Conservation (phyloP, 176 grass and related monocot genomes). For the Musa itinerans region DNA sequence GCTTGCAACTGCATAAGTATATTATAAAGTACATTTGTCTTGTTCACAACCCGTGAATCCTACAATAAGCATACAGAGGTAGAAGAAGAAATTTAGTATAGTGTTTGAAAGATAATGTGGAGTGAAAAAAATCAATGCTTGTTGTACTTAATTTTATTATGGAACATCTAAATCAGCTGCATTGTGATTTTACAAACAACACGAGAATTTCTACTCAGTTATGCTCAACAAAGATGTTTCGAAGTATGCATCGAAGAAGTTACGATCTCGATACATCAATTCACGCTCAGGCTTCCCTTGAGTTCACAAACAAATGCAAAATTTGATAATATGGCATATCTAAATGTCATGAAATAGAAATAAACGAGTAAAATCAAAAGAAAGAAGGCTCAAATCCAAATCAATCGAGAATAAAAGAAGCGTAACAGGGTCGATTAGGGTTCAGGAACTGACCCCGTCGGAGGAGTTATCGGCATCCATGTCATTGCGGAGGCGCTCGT, state of each 20-base stretch:
- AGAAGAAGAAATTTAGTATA: neutral
- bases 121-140: neutral
- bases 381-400: neutral
- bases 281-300: neutral
- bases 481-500: constrained; percentile 51
- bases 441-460: constrained; percentile 47
- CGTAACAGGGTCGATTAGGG: neutral
- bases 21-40: too few species aligned
- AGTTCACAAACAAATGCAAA: neutral
- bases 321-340: neutral
- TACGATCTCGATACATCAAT: neutral
- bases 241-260: neutral
- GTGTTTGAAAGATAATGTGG: neutral
- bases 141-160: neutral
- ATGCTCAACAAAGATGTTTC: neutral
- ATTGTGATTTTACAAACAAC: neutral
- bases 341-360: neutral
- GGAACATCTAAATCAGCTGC: neutral
- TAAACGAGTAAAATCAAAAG: neutral
- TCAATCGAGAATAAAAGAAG: neutral
- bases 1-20: too few species aligned
- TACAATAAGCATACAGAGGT: neutral
- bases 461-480: constrained; percentile 92
- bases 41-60: neutral
- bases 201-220: neutral